Evolutionary conservation across 371 early-diverging fungal genomes (phyloP).

Genomic region (Rhizopus arrhizus): DNA sequence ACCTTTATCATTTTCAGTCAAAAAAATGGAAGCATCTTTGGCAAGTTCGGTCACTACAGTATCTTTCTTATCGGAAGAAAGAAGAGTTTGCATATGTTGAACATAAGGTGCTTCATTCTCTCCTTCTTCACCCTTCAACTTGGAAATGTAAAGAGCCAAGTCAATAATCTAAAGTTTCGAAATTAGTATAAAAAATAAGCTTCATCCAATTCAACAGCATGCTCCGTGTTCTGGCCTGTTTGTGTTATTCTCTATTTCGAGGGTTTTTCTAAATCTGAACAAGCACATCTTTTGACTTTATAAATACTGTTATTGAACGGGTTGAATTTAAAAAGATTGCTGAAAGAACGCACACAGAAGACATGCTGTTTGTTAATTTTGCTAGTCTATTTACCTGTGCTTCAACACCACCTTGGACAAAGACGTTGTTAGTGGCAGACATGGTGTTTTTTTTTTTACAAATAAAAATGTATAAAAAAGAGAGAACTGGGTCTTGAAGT

Average conservation of each 20-base stretch:
- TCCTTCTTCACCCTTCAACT: slow-evolving; percentile 57
- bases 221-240: not conserved
- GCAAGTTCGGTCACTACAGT: slow-evolving; percentile 62
- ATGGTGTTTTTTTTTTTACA: slow-evolving; percentile 17
- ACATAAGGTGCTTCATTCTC: slow-evolving; percentile 55
- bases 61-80: slow-evolving; percentile 63
- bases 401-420: slow-evolving; percentile 30
- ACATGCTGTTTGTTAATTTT: not conserved
- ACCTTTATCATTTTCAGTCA: slow-evolving; percentile 68
- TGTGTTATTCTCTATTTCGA: not conserved
- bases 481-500: not conserved
- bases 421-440: slow-evolving; percentile 28
- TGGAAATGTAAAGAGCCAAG: slow-evolving; percentile 61
- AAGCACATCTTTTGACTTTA: no score
- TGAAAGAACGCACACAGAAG: not conserved
- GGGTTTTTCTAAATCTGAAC: not conserved
- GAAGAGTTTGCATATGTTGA: slow-evolving; percentile 51
- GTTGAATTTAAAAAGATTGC: not conserved
- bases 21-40: slow-evolving; percentile 60
- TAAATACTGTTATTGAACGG: no score
- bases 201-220: not conserved
- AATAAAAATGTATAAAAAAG: not conserved
- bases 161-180: slow-evolving; percentile 50
- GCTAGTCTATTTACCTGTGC: slow-evolving; percentile 26
- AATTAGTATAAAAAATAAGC: no score